Evolutionary conservation across 1,284 basidiomycete genomes (phyloP).

Genomic region (Rhodotorula sp.): DNA sequence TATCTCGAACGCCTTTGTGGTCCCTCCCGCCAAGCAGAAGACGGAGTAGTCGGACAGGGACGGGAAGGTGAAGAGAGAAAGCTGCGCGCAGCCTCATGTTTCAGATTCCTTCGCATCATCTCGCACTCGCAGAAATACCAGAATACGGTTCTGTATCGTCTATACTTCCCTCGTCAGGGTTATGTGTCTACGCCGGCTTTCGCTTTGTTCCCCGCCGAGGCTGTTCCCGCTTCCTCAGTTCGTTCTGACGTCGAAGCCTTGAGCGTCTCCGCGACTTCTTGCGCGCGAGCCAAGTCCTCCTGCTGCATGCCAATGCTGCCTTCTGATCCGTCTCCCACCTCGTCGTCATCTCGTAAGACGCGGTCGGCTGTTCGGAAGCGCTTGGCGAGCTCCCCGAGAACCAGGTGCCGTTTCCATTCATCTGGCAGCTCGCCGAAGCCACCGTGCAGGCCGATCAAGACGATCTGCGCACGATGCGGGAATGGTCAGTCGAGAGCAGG

Average conservation of each 20-base stretch:
- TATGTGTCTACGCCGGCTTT: too few relatives aligned
- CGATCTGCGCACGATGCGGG: constrained; percentile 20
- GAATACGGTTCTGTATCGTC: too few relatives aligned
- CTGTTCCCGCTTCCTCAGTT: neutral
- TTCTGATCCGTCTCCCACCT: neutral
- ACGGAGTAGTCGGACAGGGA: neutral
- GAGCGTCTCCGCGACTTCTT: neutral
- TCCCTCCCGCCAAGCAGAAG: constrained; percentile 16
- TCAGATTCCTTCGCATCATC: neutral
- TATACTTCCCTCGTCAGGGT: too few relatives aligned
- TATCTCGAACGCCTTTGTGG: constrained; percentile 53
- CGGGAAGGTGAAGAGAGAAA: neutral
- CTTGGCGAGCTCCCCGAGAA: constrained; percentile 13
- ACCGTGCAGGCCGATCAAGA: constrained; percentile 34
- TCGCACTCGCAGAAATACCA: neutral
- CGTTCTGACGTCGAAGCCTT: neutral
- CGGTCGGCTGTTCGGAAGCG: constrained; percentile 13
- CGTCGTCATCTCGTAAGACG: constrained; percentile 17
- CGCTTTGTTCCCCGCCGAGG: too few relatives aligned
- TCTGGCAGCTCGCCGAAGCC: constrained; percentile 26
- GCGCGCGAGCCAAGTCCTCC: neutral
- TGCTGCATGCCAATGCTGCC: neutral
- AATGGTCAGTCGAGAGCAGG: neutral
- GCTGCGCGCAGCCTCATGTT: too few relatives aligned
- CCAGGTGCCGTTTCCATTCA: constrained; percentile 25